Evolutionary conservation across 1,284 basidiomycete species (phyloP).

Genomic region (Ustilago sp.): DNA sequence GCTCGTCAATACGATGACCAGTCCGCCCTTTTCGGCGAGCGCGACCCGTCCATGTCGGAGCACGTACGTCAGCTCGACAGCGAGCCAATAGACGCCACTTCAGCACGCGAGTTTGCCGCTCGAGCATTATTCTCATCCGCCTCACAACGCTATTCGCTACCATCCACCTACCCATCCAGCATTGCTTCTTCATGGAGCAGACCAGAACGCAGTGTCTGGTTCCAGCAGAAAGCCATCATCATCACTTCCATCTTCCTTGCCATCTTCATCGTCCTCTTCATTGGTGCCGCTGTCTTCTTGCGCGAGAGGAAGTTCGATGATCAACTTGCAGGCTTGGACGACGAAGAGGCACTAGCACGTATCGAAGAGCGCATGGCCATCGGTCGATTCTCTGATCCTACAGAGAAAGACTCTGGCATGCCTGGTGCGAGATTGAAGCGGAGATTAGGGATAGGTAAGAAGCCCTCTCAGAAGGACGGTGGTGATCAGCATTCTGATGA

Average conservation of each 20-base stretch:
- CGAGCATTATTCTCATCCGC: not conserved
- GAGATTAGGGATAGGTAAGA: constrained; percentile 26
- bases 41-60: constrained; percentile 13
- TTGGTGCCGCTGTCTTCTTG: constrained; percentile 66
- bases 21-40: constrained; percentile 26
- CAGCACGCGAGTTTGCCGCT: constrained; percentile 3
- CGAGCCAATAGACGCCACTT: not conserved
- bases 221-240: constrained; percentile 65
- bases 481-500: constrained; percentile 28
- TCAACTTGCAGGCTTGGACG: constrained; percentile 47
- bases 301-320: constrained; percentile 60
- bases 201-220: constrained; percentile 61
- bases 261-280: constrained; percentile 68
- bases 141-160: constrained; percentile 42
- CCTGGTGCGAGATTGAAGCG: constrained; percentile 22
- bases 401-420: constrained; percentile 21
- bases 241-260: constrained; percentile 67
- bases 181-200: constrained; percentile 57
- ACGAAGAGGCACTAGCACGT: constrained; percentile 48
- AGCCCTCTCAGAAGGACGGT: constrained; percentile 30
- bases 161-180: constrained; percentile 52
- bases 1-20: constrained; percentile 33
- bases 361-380: constrained; percentile 51
- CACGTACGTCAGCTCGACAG: constrained; percentile 10
- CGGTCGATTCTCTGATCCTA: constrained; percentile 25